Evolutionary conservation across 345 rosid genomes (phyloP).

Genomic region (Eucalyptus coolabah): DNA sequence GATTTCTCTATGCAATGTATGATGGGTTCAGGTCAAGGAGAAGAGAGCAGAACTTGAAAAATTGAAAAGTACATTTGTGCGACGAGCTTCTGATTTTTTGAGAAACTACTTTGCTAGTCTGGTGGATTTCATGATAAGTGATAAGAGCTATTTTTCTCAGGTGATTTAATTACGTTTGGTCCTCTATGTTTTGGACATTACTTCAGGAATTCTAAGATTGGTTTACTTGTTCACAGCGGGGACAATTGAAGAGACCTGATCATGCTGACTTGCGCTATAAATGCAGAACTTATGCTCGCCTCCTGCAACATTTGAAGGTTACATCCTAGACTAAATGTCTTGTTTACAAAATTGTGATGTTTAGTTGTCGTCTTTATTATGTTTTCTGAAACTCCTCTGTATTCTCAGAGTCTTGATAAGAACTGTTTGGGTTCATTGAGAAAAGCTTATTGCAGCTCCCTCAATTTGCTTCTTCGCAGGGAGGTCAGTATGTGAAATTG

Average conservation of each 20-base stretch:
- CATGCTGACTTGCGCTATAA: constrained; percentile 98
- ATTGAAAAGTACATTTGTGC: constrained; percentile 69
- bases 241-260: constrained; percentile 98
- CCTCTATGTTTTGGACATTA: neutral
- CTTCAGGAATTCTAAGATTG: neutral
- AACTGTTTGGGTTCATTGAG: constrained; percentile 81
- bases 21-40: constrained; percentile 57
- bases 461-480: constrained; percentile 95
- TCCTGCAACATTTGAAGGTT: constrained; percentile 94
- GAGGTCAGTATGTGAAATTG: constrained; percentile 49
- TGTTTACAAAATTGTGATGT: neutral
- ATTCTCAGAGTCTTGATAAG: constrained; percentile 78
- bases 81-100: constrained; percentile 93
- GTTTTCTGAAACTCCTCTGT: constrained; percentile 2
- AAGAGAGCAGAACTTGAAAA: constrained; percentile 79
- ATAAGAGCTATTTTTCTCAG: constrained; percentile 98
- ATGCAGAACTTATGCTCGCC: constrained; percentile 99
- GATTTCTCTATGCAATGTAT: neutral
- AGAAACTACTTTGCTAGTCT: constrained; percentile 92
- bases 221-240: constrained; percentile 45
- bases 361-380: neutral
- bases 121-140: constrained; percentile 98
- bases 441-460: constrained; percentile 95
- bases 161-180: constrained; percentile 13
- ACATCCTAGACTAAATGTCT: neutral